phyloP scores from a whole-genome alignment of 148 eudicot species.

The Polygonum aviculare region DNA sequence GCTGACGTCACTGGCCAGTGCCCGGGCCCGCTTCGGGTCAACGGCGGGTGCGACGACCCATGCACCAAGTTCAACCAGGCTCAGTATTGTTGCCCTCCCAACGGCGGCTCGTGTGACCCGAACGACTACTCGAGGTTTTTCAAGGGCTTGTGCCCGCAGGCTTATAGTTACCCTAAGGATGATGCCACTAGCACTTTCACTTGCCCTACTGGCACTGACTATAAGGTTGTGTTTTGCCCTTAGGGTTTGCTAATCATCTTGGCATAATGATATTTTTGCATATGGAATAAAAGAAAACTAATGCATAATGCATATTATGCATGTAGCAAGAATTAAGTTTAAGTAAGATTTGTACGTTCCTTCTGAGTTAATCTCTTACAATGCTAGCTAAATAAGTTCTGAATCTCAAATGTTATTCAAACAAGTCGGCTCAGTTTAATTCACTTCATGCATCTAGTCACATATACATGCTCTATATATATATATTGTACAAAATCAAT shows the following conservation, averaged over 20 bases:
- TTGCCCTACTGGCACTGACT: conserved; percentile 26
- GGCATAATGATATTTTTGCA: background rate
- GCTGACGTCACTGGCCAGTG: conserved; percentile 28
- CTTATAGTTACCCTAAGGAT: conserved; percentile 33
- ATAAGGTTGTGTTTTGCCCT: conserved; percentile 28
- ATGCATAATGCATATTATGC: background rate
- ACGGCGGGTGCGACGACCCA: conserved; percentile 39
- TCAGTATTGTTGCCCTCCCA: conserved; percentile 18
- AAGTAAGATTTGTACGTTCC: background rate
- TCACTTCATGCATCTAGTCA: too few species aligned
- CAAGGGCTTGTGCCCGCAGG: conserved; percentile 25
- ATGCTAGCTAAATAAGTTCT: too few species aligned
- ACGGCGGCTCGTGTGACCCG: conserved; percentile 18
- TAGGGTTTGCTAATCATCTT: background rate
- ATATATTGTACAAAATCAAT: too few species aligned
- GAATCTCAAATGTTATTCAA: too few species aligned
- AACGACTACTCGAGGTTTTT: conserved; percentile 19
- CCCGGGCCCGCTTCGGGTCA: conserved; percentile 15
- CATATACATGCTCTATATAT: too few species aligned
- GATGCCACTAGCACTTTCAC: conserved; percentile 25
- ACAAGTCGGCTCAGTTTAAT: too few species aligned
- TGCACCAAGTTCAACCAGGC: conserved; percentile 23
- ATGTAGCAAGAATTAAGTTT: background rate
- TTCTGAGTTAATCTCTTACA: too few species aligned
- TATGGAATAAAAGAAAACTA: background rate